Conservation (phyloP, 331 rosid species). For the Spiraea crenata region DNA sequence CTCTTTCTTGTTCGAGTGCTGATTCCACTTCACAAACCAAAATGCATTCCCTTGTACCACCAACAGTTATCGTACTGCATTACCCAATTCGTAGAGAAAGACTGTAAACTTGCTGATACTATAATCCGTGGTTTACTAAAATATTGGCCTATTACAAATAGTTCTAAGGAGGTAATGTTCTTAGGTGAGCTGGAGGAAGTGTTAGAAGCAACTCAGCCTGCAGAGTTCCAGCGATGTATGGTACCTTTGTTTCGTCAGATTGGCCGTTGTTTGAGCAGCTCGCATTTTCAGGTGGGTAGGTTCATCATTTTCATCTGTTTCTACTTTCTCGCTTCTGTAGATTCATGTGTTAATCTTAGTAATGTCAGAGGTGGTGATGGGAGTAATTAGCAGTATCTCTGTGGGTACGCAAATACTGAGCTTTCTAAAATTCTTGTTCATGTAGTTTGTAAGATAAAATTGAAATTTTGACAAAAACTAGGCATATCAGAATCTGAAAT, state of each 20-base stretch:
- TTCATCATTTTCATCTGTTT: constrained; percentile 26
- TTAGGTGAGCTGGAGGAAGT: constrained; percentile 98
- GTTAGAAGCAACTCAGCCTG: constrained; percentile 90
- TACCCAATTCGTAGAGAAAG: constrained; percentile 93
- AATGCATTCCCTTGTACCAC: constrained; percentile 87
- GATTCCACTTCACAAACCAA: constrained; percentile 98
- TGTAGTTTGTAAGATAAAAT: background rate
- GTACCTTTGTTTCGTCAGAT: constrained; percentile 80
- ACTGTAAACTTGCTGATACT: constrained; percentile 95
- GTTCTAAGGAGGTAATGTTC: constrained; percentile 97
- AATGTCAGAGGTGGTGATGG: background rate
- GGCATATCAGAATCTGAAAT: background rate
- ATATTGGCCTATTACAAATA: constrained; percentile 95
- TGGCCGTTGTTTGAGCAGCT: constrained; percentile 85
- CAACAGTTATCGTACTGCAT: constrained; percentile 97
- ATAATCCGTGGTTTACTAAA: constrained; percentile 83
- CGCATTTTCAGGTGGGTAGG: constrained; percentile 88
- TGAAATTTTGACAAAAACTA: background rate
- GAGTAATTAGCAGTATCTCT: background rate
- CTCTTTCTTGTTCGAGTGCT: constrained; percentile 90
- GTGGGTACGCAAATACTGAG: constrained; percentile 3
- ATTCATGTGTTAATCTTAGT: background rate
- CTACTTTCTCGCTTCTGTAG: constrained; percentile 19
- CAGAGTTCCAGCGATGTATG: constrained; percentile 94
- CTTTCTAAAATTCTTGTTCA: background rate